These are phyloP conservation scores for Boletus edulis DNA, from an alignment of 768 basidiomycete species.

Conservation along the genomic window DNA sequence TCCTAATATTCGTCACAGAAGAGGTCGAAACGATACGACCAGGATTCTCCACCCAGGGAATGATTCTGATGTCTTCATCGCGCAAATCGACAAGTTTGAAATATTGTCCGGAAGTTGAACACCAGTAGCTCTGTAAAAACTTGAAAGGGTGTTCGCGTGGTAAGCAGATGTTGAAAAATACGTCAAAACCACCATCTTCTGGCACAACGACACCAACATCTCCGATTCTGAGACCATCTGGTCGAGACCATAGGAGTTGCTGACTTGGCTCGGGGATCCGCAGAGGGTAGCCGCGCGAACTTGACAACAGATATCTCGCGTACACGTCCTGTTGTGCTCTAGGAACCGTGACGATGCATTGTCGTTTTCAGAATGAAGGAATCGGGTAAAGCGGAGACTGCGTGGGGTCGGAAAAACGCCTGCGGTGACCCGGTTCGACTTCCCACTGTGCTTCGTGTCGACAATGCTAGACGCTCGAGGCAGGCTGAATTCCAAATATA, in stretches of 20 bases:
- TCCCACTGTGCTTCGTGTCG: too few relatives aligned
- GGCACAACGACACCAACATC: constrained; percentile 35
- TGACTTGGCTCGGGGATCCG: constrained; percentile 32
- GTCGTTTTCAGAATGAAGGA: too few relatives aligned
- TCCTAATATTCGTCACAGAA: neutral
- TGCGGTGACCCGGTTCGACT: too few relatives aligned
- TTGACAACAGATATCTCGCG: constrained; percentile 6
- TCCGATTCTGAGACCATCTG: constrained; percentile 31
- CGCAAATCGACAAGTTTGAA: constrained; percentile 22
- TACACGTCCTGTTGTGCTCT: constrained; percentile 15
- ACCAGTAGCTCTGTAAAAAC: neutral
- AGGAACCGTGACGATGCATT: neutral
- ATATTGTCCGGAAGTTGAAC: constrained; percentile 26
- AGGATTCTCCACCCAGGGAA: neutral
- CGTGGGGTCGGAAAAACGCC: too few relatives aligned
- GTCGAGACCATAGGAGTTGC: constrained; percentile 17
- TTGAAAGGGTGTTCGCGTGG: constrained; percentile 27
- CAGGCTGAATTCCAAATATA: too few relatives aligned
- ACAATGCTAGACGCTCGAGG: too few relatives aligned
- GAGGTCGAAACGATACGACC: constrained; percentile 3
- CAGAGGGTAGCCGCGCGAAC: constrained; percentile 30
- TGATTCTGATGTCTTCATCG: neutral
- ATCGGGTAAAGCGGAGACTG: too few relatives aligned
- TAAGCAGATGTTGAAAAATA: constrained; percentile 36
- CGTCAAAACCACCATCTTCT: constrained; percentile 33